Base-by-base conservation (phyloP, 306 rosid genomes). In the Arachis hypogaea region DNA sequence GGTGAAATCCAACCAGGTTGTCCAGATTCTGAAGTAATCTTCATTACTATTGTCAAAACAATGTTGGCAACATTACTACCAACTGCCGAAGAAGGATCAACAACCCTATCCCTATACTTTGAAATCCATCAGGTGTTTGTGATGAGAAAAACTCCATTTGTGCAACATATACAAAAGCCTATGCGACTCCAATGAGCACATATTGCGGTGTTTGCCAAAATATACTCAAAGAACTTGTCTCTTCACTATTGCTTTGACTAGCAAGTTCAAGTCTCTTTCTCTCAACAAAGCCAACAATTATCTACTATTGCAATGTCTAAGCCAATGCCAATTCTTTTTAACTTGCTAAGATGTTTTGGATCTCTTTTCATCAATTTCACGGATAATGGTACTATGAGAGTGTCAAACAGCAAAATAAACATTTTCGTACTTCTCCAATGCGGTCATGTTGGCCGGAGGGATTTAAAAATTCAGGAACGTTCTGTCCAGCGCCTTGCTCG, bases 141-240 rank as follows among this genome's bases (percentile, higher is more conserved):
- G 86, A 78, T 6, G 85, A 70, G 9, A 84, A 89, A 28, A 87
- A 80, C 74, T 85, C 88, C 92, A 89, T 85, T 42, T 89, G 87
- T 22, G 90, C 87, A 4, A 87, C 88, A 3, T 65, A 81, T 0
- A 89, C 78, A 56, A 85, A 80, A 36, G 92, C 96, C 77, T 87
- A 88, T 0, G 85, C 83, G 7, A 78, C 85, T 12, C 90, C 88
- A 3, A 85, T 83, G 44, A 87, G 83, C 60, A 85, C 82, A 66
- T 83, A 85, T 36, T 89, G 88, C 2, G 92, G 92, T n/a, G 82
- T 63, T 63, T 85, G 92, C 92, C 96, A 87, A 45, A 89, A 75
- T 6, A 87, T 87, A 58, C 90, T 85, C 73, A 83, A 65, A 29
- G 85, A 76, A 59, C 91, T 85, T 9, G 72, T 75, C 52, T 89